Evolutionary conservation across 139 green algal species (phyloP).

Genomic region (Raphidocelis subcapitata): DNA sequence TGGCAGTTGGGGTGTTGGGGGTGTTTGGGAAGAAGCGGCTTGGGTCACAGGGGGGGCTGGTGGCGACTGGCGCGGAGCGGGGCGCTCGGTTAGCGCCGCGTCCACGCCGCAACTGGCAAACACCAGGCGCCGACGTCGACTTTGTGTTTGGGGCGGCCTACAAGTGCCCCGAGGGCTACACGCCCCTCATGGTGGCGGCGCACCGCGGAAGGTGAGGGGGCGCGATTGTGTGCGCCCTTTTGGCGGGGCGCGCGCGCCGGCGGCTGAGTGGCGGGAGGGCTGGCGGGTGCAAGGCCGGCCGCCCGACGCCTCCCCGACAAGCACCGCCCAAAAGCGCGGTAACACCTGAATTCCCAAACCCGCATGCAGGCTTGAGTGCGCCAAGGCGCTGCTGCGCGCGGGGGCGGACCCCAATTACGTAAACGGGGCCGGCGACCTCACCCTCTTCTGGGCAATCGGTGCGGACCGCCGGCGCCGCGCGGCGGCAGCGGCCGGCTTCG

Average conservation of each 20-base stretch:
- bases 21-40: too few relatives aligned
- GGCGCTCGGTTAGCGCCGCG: too few relatives aligned
- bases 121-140: conserved; percentile 88
- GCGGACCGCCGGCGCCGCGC: too few relatives aligned
- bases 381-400: conserved; percentile 82
- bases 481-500: too few relatives aligned
- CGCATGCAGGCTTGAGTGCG: conserved; percentile 83
- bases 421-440: conserved; percentile 69
- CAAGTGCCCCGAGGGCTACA: conserved; percentile 85
- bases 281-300: too few relatives aligned
- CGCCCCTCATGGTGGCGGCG: conserved; percentile 86
- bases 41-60: neutral
- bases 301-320: too few relatives aligned
- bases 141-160: conserved; percentile 91
- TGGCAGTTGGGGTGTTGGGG: too few relatives aligned
- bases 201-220: conserved; percentile 51
- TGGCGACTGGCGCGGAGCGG: neutral
- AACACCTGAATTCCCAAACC: too few relatives aligned
- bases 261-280: too few relatives aligned
- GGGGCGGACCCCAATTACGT: conserved; percentile 63
- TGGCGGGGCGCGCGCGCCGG: too few relatives aligned
- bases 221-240: too few relatives aligned
- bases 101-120: neutral
- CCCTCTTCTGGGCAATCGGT: conserved; percentile 90
- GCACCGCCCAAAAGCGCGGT: too few relatives aligned